phyloP scores from a whole-genome alignment of 306 rosid genomes.

The Geum urbanum region DNA sequence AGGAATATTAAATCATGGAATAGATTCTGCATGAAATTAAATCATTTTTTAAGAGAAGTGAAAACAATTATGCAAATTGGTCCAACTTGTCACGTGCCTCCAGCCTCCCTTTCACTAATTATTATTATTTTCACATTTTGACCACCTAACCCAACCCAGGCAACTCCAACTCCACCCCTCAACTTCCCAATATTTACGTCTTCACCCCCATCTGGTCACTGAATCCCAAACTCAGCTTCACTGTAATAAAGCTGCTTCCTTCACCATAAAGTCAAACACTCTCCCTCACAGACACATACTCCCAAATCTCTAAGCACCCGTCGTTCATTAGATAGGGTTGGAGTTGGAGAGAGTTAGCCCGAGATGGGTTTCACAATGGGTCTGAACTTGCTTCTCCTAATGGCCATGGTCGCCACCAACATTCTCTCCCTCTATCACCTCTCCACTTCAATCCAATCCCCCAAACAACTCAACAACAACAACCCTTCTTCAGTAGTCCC shows the following conservation, averaged over 20 bases:
- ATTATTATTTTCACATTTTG: neutral
- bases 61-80: neutral
- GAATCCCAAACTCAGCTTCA: neutral
- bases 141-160: neutral
- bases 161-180: neutral
- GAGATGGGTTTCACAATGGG: slow-evolving; percentile 83
- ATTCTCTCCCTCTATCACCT: slow-evolving; percentile 90
- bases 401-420: slow-evolving; percentile 97
- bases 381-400: slow-evolving; percentile 61
- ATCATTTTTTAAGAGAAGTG: neutral
- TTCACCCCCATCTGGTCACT: slow-evolving; percentile 4
- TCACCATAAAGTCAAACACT: slow-evolving; percentile 13
- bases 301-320: neutral
- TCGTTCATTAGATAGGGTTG: neutral
- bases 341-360: neutral
- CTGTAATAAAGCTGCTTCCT: neutral
- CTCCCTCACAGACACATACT: neutral
- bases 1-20: neutral
- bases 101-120: neutral
- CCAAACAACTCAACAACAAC: slow-evolving; percentile 29
- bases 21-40: slow-evolving; percentile 6
- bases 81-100: slow-evolving; percentile 26
- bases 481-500: slow-evolving; percentile 42
- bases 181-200: neutral
- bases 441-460: slow-evolving; percentile 59